Conservation (phyloP, 73 alveolate species). For the Paramecium biaurelia region DNA sequence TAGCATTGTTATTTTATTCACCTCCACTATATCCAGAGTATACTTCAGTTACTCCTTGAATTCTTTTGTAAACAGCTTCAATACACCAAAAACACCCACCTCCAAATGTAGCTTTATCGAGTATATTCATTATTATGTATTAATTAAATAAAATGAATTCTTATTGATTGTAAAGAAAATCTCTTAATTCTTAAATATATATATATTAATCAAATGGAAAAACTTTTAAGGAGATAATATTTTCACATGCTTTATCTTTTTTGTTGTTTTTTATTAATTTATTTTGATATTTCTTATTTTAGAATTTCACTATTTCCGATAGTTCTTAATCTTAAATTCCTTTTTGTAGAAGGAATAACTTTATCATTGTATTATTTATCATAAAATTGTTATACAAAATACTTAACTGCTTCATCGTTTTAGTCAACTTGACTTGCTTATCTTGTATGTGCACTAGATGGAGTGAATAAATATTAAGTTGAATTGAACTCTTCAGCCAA, state of each 20-base stretch:
- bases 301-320: not conserved
- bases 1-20: not conserved
- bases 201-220: not conserved
- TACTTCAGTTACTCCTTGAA: constrained; percentile 47
- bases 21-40: constrained; percentile 66
- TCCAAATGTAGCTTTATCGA: constrained; percentile 51
- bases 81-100: constrained; percentile 68
- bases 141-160: not conserved
- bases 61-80: constrained; percentile 60
- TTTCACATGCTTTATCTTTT: not conserved
- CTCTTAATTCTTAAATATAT: not conserved
- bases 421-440: not conserved
- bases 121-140: not conserved
- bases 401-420: not conserved
- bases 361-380: not conserved
- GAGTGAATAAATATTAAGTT: constrained; percentile 31
- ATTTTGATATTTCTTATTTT: not conserved
- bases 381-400: not conserved
- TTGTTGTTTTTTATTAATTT: not conserved
- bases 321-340: not conserved
- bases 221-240: not conserved
- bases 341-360: not conserved
- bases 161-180: not conserved
- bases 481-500: constrained; percentile 48
- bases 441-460: not conserved